Conservation (phyloP, 257 asterid species). For the Leptodermis oblonga region DNA sequence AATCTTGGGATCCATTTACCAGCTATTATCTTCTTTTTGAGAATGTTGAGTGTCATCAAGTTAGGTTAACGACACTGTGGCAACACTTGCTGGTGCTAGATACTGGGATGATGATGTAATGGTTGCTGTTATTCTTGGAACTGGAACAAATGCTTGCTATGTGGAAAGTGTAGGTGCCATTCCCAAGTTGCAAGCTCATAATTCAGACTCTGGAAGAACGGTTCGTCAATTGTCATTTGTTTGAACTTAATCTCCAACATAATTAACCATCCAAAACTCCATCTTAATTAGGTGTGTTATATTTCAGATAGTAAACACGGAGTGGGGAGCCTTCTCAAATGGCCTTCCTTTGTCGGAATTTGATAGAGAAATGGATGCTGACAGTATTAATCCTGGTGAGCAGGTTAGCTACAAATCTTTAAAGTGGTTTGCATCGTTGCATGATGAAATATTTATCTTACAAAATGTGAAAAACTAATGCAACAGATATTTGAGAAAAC, state of each 20-base stretch:
- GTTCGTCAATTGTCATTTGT: slow-evolving; percentile 24
- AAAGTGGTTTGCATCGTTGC: neutral
- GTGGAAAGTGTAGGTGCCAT: slow-evolving; percentile 56
- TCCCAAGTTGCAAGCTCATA: slow-evolving; percentile 41
- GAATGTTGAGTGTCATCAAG: slow-evolving; percentile 25
- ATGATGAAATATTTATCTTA: neutral
- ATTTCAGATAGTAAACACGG: slow-evolving; percentile 62
- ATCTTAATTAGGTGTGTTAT: neutral
- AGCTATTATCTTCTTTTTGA: slow-evolving; percentile 5
- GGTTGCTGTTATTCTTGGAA: slow-evolving; percentile 80
- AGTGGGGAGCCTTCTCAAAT: slow-evolving; percentile 76
- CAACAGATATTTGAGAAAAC: slow-evolving; percentile 73
- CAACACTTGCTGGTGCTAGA: slow-evolving; percentile 73
- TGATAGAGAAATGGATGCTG: slow-evolving; percentile 73
- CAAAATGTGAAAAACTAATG: slow-evolving; percentile 13
- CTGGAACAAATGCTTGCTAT: slow-evolving; percentile 78
- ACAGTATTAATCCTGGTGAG: slow-evolving; percentile 72
- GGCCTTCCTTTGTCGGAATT: slow-evolving; percentile 72
- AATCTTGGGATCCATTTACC: neutral
- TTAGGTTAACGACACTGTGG: slow-evolving; percentile 85
- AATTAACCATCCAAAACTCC: neutral
- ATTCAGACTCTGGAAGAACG: slow-evolving; percentile 41
- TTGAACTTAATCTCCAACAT: neutral
- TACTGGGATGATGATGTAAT: slow-evolving; percentile 75
- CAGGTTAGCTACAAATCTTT: slow-evolving; percentile 41